Evolutionary conservation across 1,139 yeast genomes (phyloP).

Genomic region (Pichia sp.): DNA sequence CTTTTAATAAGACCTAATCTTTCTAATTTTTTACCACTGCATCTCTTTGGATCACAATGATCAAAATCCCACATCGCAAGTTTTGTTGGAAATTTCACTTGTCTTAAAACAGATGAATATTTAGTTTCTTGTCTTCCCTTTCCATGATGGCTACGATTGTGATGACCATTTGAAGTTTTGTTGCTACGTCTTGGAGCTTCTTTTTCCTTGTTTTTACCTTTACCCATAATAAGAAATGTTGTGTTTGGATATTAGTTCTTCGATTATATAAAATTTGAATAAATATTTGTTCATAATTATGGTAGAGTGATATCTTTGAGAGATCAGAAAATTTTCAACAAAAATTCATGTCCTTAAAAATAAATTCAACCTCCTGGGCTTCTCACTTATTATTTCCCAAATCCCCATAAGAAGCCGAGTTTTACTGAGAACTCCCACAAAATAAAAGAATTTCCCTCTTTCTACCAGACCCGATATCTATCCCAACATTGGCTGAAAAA

Average conservation of each 20-base stretch:
- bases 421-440: no score
- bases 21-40: conserved; percentile 92
- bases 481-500: no score
- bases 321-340: no score
- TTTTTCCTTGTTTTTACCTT: conserved; percentile 56
- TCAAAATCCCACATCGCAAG: conserved; percentile 94
- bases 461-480: no score
- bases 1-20: conserved; percentile 77
- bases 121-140: conserved; percentile 45
- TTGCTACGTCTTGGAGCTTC: conserved; percentile 33
- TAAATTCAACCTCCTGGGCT: no score
- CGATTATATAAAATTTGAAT: no score
- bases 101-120: conserved; percentile 19
- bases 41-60: conserved; percentile 97
- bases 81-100: conserved; percentile 53
- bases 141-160: conserved; percentile 43
- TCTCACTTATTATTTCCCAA: no score
- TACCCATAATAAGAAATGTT: conserved; percentile 39
- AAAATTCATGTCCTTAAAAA: no score
- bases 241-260: conserved; percentile 42
- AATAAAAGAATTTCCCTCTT: no score
- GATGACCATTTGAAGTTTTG: conserved; percentile 53
- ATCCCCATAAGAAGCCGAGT: no score
- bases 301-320: no score
- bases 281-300: no score